Percentiles rank a stretch among this genome's conserved stretches.
phyloP scores from a whole-genome alignment of 2,329 filamentous ascomycete species.

The Clarireedia monteithiana region DNA sequence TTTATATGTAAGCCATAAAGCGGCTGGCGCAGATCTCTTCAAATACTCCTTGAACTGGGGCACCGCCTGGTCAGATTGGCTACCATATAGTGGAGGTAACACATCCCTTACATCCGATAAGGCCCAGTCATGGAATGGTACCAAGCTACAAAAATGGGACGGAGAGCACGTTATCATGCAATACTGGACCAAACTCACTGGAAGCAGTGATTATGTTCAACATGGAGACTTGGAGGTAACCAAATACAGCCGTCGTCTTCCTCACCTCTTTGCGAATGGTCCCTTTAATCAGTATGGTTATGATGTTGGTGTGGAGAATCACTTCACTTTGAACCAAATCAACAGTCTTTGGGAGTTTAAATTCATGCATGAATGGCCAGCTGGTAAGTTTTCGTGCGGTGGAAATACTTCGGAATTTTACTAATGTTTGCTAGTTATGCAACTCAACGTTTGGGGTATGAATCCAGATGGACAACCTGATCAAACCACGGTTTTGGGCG shows the following conservation, averaged over 20 bases:
- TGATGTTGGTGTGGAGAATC: conserved; percentile 49
- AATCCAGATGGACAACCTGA: conserved; percentile 56
- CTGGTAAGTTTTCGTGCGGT: conserved; percentile 26
- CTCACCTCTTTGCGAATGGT: conserved; percentile 55
- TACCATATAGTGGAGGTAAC: conserved; percentile 44
- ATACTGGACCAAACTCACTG: conserved; percentile 52
- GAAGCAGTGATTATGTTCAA: conserved; percentile 52
- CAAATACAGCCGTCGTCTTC: conserved; percentile 42
- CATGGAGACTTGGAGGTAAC: conserved; percentile 45
- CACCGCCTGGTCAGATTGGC: conserved; percentile 51
- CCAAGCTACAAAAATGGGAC: conserved; percentile 47
- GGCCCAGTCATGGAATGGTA: conserved; percentile 52
- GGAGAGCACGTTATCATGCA: conserved; percentile 56
- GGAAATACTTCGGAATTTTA: neutral
- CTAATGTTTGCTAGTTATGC: conserved; percentile 29
- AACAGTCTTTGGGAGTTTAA: conserved; percentile 46
- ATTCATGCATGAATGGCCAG: conserved; percentile 57
- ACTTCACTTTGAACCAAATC: conserved; percentile 41
- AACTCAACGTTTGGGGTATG: conserved; percentile 61
- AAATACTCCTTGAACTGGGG: conserved; percentile 57
- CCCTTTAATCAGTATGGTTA: conserved; percentile 57
- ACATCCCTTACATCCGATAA: too few relatives aligned
- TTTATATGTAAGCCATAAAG: conserved; percentile 48
- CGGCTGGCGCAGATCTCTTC: conserved; percentile 53
- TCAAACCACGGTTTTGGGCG: conserved; percentile 49